Percentiles rank a stretch among this genome's conserved stretches.
Conservation (phyloP, 352 stramenopile species). For the Pythium chondricola region DNA sequence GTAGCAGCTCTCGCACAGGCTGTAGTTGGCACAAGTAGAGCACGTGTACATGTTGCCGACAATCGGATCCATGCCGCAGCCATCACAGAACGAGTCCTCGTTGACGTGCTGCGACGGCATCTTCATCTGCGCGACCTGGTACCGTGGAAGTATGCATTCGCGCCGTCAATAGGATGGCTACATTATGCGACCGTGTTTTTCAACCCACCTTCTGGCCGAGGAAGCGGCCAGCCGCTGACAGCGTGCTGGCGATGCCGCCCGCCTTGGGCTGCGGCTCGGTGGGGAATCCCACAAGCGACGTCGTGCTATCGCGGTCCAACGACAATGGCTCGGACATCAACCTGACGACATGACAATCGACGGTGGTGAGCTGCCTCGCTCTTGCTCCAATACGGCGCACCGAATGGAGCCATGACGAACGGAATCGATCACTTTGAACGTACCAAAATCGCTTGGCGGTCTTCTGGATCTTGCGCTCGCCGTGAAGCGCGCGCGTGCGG, state of each 20-base stretch:
- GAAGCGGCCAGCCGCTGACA: slow-evolving; percentile 69
- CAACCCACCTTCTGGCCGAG: slow-evolving; percentile 62
- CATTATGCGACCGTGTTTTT: background rate
- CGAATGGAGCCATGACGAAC: too few species aligned
- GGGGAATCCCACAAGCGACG: slow-evolving; percentile 60
- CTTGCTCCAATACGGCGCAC: background rate
- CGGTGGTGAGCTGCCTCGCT: background rate
- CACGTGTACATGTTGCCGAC: slow-evolving; percentile 87
- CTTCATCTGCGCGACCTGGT: slow-evolving; percentile 68
- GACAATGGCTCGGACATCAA: slow-evolving; percentile 80
- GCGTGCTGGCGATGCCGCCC: slow-evolving; percentile 40
- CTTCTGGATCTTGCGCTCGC: slow-evolving; percentile 85
- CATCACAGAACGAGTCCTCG: slow-evolving; percentile 87
- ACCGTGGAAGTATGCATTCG: background rate
- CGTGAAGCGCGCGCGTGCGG: slow-evolving; percentile 77
- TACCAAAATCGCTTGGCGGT: slow-evolving; percentile 72
- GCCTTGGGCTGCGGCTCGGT: slow-evolving; percentile 30
- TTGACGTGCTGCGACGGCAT: slow-evolving; percentile 68
- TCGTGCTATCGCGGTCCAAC: slow-evolving; percentile 74
- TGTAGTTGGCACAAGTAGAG: slow-evolving; percentile 82
- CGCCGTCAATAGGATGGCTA: too few species aligned
- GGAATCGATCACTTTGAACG: too few species aligned
- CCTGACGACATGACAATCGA: slow-evolving; percentile 19
- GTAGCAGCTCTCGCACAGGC: slow-evolving; percentile 80
- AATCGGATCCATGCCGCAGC: slow-evolving; percentile 86